Evolutionary conservation across 2,329 filamentous ascomycete species (phyloP).

Genomic region (Sporothrix dimorphospora): DNA sequence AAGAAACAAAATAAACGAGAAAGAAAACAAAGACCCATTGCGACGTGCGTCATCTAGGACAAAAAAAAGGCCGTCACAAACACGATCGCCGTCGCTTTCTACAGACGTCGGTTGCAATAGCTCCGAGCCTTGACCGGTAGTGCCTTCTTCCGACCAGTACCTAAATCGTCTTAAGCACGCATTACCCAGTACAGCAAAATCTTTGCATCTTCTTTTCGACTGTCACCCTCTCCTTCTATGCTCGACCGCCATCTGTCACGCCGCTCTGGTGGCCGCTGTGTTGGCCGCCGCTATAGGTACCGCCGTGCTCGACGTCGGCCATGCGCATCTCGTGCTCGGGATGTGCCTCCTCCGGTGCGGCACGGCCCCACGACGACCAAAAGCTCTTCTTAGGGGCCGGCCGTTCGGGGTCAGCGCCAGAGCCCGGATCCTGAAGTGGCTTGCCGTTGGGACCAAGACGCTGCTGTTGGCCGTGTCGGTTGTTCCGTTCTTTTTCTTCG

Average conservation of each 20-base stretch:
- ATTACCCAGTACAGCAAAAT: too few species aligned
- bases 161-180: not conserved
- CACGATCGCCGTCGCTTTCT: not conserved
- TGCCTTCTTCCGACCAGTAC: not conserved
- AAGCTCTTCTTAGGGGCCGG: slow-evolving; percentile 11
- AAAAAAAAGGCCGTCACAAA: not conserved
- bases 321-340: slow-evolving; percentile 9
- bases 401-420: not conserved
- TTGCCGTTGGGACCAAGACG: not conserved
- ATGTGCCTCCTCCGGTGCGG: not conserved
- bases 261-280: not conserved
- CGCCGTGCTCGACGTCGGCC: not conserved
- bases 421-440: not conserved
- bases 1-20: not conserved
- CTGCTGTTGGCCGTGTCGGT: not conserved
- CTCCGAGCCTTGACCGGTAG: not conserved
- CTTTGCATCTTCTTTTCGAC: too few species aligned
- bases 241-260: not conserved
- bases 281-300: not conserved
- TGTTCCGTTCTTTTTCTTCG: not conserved
- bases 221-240: not conserved
- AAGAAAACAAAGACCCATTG: slow-evolving; percentile 3
- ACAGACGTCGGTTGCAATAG: not conserved
- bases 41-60: not conserved
- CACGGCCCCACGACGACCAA: slow-evolving; percentile 11